phyloP scores from a whole-genome alignment of 331 rosid species.

The Prunus yedoensis region DNA sequence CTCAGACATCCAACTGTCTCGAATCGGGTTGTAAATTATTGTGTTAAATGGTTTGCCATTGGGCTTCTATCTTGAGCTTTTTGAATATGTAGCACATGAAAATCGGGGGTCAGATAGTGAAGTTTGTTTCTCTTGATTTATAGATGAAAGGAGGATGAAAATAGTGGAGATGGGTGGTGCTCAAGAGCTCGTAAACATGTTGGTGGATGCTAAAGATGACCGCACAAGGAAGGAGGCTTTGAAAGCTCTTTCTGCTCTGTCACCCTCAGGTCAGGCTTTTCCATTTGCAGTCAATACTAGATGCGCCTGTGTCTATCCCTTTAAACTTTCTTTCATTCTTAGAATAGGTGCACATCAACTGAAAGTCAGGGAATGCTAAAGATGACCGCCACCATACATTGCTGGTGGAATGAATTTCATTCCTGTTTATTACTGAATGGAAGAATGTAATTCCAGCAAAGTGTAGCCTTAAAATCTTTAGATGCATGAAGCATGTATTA shows the following conservation, averaged over 20 bases:
- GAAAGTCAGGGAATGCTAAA: neutral
- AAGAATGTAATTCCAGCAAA: too few relatives aligned
- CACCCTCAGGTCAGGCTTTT: constrained; percentile 61
- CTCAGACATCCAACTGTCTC: neutral
- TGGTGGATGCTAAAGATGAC: constrained; percentile 74
- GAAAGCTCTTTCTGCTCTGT: constrained; percentile 73
- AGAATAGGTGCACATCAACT: neutral
- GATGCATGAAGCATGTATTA: neutral
- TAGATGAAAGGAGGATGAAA: constrained; percentile 83
- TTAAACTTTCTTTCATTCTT: neutral
- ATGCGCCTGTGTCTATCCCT: neutral
- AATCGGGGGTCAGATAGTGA: neutral
- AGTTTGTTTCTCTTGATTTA: constrained; percentile 21
- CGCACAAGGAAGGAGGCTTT: constrained; percentile 83
- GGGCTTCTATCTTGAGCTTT: constrained; percentile 5
- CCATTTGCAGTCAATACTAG: neutral
- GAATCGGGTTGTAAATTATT: constrained; percentile 2
- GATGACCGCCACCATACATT: neutral
- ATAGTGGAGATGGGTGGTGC: constrained; percentile 82
- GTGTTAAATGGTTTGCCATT: neutral
- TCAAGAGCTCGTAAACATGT: constrained; percentile 71
- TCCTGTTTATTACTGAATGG: neutral
- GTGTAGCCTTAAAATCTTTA: neutral
- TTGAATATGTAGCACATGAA: neutral
- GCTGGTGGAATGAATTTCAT: neutral